phyloP scores from a whole-genome alignment of 1,284 basidiomycete species.

The Ganoderma sinense region DNA sequence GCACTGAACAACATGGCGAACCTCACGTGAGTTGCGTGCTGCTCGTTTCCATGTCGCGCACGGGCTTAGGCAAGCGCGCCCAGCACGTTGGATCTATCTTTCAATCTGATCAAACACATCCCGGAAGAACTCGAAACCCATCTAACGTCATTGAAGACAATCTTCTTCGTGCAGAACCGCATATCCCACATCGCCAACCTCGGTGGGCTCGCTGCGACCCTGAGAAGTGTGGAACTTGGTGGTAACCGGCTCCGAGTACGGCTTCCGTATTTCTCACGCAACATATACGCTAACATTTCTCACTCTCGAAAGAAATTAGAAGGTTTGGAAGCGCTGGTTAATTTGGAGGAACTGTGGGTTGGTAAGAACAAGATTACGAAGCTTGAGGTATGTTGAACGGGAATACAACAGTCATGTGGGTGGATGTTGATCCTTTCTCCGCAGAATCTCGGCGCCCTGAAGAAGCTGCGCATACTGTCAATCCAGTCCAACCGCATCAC shows the following conservation, averaged over 20 bases:
- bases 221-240: constrained; percentile 91
- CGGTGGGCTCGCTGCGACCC: constrained; percentile 61
- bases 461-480: constrained; percentile 82
- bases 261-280: neutral
- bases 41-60: neutral
- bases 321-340: constrained; percentile 82
- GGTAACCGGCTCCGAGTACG: constrained; percentile 89
- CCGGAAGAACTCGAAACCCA: constrained; percentile 65
- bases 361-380: constrained; percentile 97
- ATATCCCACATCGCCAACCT: constrained; percentile 83
- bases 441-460: constrained; percentile 69
- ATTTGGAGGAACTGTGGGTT: constrained; percentile 93
- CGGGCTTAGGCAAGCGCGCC: neutral
- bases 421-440: constrained; percentile 18
- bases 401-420: neutral
- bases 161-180: constrained; percentile 98
- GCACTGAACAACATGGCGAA: constrained; percentile 69
- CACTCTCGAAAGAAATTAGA: constrained; percentile 78
- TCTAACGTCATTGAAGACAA: constrained; percentile 72
- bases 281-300: neutral
- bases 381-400: constrained; percentile 67
- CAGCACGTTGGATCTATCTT: constrained; percentile 92
- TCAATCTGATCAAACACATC: constrained; percentile 85
- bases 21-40: constrained; percentile 66
- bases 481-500: constrained; percentile 96